These are phyloP conservation scores for Luffa aegyptiaca DNA, from an alignment of 306 rosid genomes.

Conservation along the genomic window DNA sequence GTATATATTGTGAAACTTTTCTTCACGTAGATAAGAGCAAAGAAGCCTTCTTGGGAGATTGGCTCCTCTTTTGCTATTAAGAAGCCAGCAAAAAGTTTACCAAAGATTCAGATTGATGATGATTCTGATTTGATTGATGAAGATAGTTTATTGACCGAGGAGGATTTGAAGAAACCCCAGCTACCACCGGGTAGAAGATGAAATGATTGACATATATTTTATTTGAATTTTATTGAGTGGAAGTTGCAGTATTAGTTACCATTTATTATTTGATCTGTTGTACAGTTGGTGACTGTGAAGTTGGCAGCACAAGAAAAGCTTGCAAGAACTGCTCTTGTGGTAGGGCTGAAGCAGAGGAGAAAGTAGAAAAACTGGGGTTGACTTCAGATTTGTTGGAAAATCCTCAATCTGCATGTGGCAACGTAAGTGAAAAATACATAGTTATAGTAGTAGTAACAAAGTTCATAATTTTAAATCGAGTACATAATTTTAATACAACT, in stretches of 20 bases:
- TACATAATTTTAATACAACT: not conserved
- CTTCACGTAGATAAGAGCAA: slow-evolving; percentile 7
- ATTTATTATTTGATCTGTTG: slow-evolving; percentile 4
- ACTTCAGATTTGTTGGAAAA: slow-evolving; percentile 62
- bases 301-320: slow-evolving; percentile 82
- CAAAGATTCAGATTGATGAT: slow-evolving; percentile 50
- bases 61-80: slow-evolving; percentile 13
- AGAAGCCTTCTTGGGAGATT: slow-evolving; percentile 13
- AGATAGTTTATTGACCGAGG: slow-evolving; percentile 78
- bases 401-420: slow-evolving; percentile 94
- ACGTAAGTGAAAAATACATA: slow-evolving; percentile 26
- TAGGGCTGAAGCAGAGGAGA: slow-evolving; percentile 84
- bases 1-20: not conserved
- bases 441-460: not conserved
- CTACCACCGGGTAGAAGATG: slow-evolving; percentile 35
- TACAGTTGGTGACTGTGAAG: slow-evolving; percentile 72
- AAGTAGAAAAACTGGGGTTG: slow-evolving; percentile 60
- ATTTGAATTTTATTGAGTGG: not conserved
- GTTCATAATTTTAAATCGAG: slow-evolving; percentile 7
- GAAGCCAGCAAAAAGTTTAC: slow-evolving; percentile 31
- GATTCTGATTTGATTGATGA: slow-evolving; percentile 79
- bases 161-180: slow-evolving; percentile 55
- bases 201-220: not conserved
- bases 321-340: slow-evolving; percentile 92
- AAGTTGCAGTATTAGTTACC: not conserved